A percentile compares a stretch with the other conserved stretches of the same genome.
These are phyloP conservation scores for Yamadazyma songkhlaensis DNA, from an alignment of 1,139 yeast genomes.

Conservation along the genomic window DNA sequence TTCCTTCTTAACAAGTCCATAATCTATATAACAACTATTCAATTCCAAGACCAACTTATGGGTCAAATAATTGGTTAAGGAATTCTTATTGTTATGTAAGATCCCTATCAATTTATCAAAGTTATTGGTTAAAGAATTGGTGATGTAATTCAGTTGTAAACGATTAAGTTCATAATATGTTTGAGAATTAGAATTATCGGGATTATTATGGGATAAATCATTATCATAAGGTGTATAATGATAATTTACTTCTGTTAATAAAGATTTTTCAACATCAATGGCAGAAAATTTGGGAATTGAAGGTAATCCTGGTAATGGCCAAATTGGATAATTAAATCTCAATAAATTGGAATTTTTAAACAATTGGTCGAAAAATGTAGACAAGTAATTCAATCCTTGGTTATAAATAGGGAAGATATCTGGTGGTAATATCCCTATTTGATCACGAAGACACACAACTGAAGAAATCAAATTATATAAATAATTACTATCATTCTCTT, in stretches of 20 bases:
- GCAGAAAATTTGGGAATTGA: conserved; percentile 60
- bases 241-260: conserved; percentile 73
- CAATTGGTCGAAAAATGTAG: conserved; percentile 53
- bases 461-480: conserved; percentile 75
- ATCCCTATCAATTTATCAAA: conserved; percentile 61
- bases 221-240: conserved; percentile 55
- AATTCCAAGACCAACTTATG: conserved; percentile 38
- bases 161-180: conserved; percentile 64
- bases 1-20: conserved; percentile 27
- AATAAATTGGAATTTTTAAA: conserved; percentile 23
- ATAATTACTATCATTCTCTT: conserved; percentile 35
- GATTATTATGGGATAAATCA: conserved; percentile 17
- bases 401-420: conserved; percentile 75
- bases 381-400: conserved; percentile 61
- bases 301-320: conserved; percentile 83
- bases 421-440: conserved; percentile 81
- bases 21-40: conserved; percentile 28
- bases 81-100: conserved; percentile 29
- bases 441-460: conserved; percentile 75
- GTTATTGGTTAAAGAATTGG: conserved; percentile 62
- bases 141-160: conserved; percentile 62
- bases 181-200: conserved; percentile 25
- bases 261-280: conserved; percentile 73
- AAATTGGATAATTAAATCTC: conserved; percentile 33
- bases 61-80: conserved; percentile 25